These are phyloP conservation scores for Penicillium psychrosexuale DNA, from an alignment of 2,329 filamentous ascomycete genomes.

Conservation along the genomic window DNA sequence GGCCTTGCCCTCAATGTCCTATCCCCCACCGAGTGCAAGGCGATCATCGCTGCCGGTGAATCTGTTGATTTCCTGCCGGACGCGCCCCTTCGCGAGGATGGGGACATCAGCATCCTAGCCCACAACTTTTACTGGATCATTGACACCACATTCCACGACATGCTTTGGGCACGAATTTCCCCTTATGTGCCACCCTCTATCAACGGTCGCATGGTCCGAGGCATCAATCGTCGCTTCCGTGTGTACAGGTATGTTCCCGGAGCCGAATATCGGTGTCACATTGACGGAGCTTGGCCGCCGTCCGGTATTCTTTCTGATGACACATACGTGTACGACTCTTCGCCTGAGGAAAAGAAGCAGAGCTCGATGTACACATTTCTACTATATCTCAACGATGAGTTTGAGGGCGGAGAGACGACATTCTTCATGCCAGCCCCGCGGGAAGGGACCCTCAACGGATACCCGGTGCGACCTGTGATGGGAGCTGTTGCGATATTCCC, in stretches of 20 bases:
- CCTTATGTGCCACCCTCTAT: constrained; percentile 56
- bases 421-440: constrained; percentile 64
- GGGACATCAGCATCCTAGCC: constrained; percentile 62
- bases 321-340: constrained; percentile 65
- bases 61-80: constrained; percentile 65
- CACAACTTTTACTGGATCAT: constrained; percentile 74
- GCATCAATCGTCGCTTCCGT: constrained; percentile 67
- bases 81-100: constrained; percentile 63
- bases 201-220: constrained; percentile 57
- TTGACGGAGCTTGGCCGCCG: constrained; percentile 70
- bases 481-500: constrained; percentile 67
- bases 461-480: constrained; percentile 66
- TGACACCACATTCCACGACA: constrained; percentile 61
- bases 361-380: constrained; percentile 68
- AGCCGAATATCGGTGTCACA: constrained; percentile 68
- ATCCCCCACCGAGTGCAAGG: constrained; percentile 59
- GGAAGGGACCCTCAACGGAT: constrained; percentile 67
- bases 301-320: constrained; percentile 59
- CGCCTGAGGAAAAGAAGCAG: constrained; percentile 57
- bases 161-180: constrained; percentile 60
- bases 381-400: constrained; percentile 69
- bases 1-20: constrained; percentile 60
- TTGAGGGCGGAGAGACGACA: constrained; percentile 67
- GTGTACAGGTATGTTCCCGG: constrained; percentile 71
- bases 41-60: constrained; percentile 66